phyloP scores from a whole-genome alignment of 371 early-diverging fungal genomes.

The Blakeslea trispora region DNA sequence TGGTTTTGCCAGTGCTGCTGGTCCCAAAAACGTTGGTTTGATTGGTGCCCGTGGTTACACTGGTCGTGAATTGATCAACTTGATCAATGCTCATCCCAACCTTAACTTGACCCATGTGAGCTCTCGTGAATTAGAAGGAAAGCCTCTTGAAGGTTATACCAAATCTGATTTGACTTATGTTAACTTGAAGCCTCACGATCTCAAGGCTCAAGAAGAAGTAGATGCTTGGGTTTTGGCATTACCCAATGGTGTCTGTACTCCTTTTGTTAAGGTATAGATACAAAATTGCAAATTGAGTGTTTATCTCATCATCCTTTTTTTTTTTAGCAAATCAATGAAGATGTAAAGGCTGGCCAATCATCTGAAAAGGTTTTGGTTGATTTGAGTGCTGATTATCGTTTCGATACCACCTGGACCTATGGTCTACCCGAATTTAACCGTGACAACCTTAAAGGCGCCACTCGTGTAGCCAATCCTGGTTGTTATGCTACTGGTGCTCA shows the following conservation, averaged over 20 bases:
- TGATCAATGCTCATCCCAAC: slow-evolving; percentile 85
- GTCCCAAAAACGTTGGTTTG: slow-evolving; percentile 74
- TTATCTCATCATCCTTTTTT: background rate
- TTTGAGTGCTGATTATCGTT: slow-evolving; percentile 93
- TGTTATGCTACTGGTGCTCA: slow-evolving; percentile 98
- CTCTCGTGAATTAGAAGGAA: slow-evolving; percentile 91
- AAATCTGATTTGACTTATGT: slow-evolving; percentile 72
- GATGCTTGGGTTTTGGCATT: slow-evolving; percentile 95
- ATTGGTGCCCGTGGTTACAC: slow-evolving; percentile 97
- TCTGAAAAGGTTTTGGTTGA: slow-evolving; percentile 78
- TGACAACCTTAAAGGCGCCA: slow-evolving; percentile 55
- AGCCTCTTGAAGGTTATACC: slow-evolving; percentile 77
- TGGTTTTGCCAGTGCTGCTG: slow-evolving; percentile 54
- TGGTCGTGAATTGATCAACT: slow-evolving; percentile 89
- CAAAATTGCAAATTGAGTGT: too few relatives aligned
- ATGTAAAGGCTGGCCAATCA: slow-evolving; percentile 44
- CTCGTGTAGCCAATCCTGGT: slow-evolving; percentile 91
- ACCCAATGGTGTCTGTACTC: slow-evolving; percentile 90
- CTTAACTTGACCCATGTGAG: slow-evolving; percentile 86
- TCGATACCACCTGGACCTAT: slow-evolving; percentile 86
- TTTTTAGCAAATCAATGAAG: slow-evolving; percentile 43
- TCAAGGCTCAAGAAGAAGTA: slow-evolving; percentile 69
- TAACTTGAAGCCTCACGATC: slow-evolving; percentile 76
- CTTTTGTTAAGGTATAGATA: slow-evolving; percentile 89
- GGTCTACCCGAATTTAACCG: slow-evolving; percentile 89